These are phyloP conservation scores for Melaleuca quinquenervia DNA, from an alignment of 345 rosid species.

Conservation along the genomic window DNA sequence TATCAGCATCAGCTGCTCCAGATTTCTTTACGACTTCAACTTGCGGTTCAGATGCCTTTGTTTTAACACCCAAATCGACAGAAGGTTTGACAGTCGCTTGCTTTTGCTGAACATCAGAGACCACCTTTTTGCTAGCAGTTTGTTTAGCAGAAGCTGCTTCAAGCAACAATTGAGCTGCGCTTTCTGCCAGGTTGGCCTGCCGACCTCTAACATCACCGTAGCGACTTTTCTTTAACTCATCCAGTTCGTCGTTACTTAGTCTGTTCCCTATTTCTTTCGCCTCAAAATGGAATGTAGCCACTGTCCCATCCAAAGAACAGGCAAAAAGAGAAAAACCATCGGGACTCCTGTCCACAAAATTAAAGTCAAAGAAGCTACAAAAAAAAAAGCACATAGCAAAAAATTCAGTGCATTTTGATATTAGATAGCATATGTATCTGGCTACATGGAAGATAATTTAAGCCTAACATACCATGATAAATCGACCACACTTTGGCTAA, in stretches of 20 bases:
- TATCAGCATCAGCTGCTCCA: constrained; percentile 31
- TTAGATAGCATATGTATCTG: not conserved
- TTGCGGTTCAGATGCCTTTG: constrained; percentile 47
- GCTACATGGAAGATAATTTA: not conserved
- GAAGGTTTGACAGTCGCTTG: constrained; percentile 43
- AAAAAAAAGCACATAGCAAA: not conserved
- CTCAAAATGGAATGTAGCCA: constrained; percentile 86
- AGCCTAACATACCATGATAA: constrained; percentile 67
- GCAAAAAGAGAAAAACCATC: constrained; percentile 96
- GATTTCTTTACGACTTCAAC: constrained; percentile 40
- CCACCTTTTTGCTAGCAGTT: constrained; percentile 48
- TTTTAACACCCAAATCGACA: constrained; percentile 25
- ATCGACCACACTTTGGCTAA: constrained; percentile 95
- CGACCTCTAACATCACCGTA: constrained; percentile 95
- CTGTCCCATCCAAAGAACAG: constrained; percentile 97
- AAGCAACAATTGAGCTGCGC: constrained; percentile 87
- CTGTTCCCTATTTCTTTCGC: constrained; percentile 66
- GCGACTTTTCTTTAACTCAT: constrained; percentile 81
- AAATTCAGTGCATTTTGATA: not conserved
- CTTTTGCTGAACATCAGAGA: constrained; percentile 47
- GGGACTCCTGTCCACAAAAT: constrained; percentile 62
- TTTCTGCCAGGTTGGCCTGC: constrained; percentile 86
- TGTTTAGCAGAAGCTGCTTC: constrained; percentile 85
- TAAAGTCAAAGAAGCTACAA: not conserved
- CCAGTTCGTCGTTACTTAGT: constrained; percentile 69